Conservation (phyloP, 208 protist genomes). For the Trypanosoma brucei region DNA sequence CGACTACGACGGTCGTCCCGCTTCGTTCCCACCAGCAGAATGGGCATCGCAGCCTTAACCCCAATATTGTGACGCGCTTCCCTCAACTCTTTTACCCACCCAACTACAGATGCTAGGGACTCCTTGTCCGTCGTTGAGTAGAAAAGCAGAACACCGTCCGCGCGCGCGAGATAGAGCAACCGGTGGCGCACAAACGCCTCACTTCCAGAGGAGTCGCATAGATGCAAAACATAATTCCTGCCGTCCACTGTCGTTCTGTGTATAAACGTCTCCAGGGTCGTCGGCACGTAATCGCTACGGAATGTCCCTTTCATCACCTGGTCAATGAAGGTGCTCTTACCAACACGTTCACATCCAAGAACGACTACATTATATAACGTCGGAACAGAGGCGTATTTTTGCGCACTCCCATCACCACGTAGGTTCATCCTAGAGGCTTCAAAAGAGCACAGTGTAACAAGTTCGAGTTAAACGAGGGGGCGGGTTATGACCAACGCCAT, state of each 20-base stretch:
- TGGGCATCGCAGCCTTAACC: conserved; percentile 21
- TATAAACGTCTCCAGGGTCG: conserved; percentile 47
- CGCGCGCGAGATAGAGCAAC: conserved; percentile 43
- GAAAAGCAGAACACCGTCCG: conserved; percentile 54
- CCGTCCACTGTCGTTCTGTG: conserved; percentile 29
- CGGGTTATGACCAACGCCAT: too few relatives aligned
- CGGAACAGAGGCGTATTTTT: neutral
- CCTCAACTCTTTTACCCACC: conserved; percentile 34
- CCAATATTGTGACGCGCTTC: conserved; percentile 16
- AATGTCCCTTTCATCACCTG: conserved; percentile 42
- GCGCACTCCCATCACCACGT: neutral
- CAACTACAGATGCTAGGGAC: conserved; percentile 29
- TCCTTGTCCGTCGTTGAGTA: conserved; percentile 48
- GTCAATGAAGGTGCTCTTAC: conserved; percentile 51
- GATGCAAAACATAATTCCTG: conserved; percentile 30
- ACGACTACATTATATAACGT: conserved; percentile 28
- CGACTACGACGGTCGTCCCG: conserved; percentile 9
- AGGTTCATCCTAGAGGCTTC: neutral
- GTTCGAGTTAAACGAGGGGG: too few relatives aligned
- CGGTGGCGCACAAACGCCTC: conserved; percentile 43
- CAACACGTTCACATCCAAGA: conserved; percentile 36
- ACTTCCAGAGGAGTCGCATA: conserved; percentile 53
- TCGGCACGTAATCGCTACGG: conserved; percentile 28
- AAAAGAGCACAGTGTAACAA: neutral
- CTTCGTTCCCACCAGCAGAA: conserved; percentile 61